Evolutionary conservation across 805 yeast species (phyloP).

Genomic region (Debaryomyces prosopidis): DNA sequence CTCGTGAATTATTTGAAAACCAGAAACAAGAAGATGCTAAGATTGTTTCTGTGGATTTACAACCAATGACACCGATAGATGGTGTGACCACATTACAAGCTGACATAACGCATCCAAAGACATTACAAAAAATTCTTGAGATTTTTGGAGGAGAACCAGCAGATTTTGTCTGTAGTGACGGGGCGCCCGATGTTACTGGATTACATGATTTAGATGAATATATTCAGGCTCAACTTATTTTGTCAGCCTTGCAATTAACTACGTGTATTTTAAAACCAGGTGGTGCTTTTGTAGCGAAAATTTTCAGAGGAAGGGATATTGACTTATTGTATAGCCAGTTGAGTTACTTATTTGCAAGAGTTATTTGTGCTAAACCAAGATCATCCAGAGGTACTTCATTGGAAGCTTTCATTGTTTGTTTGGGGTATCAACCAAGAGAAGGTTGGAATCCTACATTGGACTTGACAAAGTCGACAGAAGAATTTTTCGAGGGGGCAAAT

Average conservation of each 20-base stretch:
- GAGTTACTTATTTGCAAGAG: slow-evolving; percentile 79
- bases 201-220: slow-evolving; percentile 95
- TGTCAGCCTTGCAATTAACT: slow-evolving; percentile 89
- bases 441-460: slow-evolving; percentile 78
- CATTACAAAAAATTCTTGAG: slow-evolving; percentile 71
- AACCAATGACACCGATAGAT: slow-evolving; percentile 95
- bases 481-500: slow-evolving; percentile 66
- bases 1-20: slow-evolving; percentile 59
- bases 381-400: slow-evolving; percentile 92
- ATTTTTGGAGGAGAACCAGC: slow-evolving; percentile 91
- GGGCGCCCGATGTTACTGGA: slow-evolving; percentile 99
- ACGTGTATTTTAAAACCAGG: slow-evolving; percentile 87
- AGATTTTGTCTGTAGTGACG: slow-evolving; percentile 94
- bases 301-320: slow-evolving; percentile 93
- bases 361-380: slow-evolving; percentile 94
- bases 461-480: slow-evolving; percentile 67
- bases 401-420: slow-evolving; percentile 91
- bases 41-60: slow-evolving; percentile 93
- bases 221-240: slow-evolving; percentile 89
- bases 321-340: slow-evolving; percentile 92
- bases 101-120: slow-evolving; percentile 94
- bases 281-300: slow-evolving; percentile 93
- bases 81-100: slow-evolving; percentile 92
- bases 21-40: slow-evolving; percentile 49
- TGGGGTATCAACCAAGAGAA: slow-evolving; percentile 78